Evolutionary conservation across 2,329 filamentous ascomycete genomes (phyloP), one percentile per base, ranked within the genome.

Genomic region (Diaporthe australafricana): DNA sequence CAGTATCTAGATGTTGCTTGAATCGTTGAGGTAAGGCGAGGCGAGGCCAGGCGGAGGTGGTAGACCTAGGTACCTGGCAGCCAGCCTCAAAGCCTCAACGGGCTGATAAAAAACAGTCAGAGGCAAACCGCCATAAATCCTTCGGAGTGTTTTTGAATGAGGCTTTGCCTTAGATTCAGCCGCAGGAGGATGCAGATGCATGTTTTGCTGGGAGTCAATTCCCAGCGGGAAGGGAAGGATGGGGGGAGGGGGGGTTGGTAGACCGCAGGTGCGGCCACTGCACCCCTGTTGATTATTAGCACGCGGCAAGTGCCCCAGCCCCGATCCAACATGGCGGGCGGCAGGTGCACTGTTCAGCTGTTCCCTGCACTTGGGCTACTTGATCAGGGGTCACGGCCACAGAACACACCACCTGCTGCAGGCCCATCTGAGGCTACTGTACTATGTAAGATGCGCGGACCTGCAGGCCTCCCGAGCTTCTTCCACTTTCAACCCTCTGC

Each of bases 261-360:
- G 25, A 30, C 50, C 16, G 48, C 48, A 50, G 12, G 48, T 48
- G 45, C 22, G 48, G 48, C 22, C 48, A 50, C n/a, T 50, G 56
- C 45, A 38, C 20, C 35, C 50, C 50, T 30, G n/a, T 30, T 9
- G 25, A 22, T 12, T 25, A 9, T 30, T 14, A 30, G 25, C 57
- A 63, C 42, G 42, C 60, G 60, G 55, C 14, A 52, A 38, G 27
- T 6, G 32, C 27, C 35, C 47, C 52, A 50, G 45, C 20, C 50
- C 22, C 22, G 30, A 63, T 35, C 55, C 55, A 53, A 56, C 42
- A 45, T 47, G 42, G 66, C 52, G 66, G 70, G 17, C 17, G 66
- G 56, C 70, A 72, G 70, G 70, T 65, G 71, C 68, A 68, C 50
- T 70, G 71, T 70, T 55, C 71, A 72, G 71, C 71, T 72, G 71